Evolutionary conservation across 2,329 filamentous ascomycete genomes (phyloP).

Genomic region (Paraphaeosphaeria minitans): DNA sequence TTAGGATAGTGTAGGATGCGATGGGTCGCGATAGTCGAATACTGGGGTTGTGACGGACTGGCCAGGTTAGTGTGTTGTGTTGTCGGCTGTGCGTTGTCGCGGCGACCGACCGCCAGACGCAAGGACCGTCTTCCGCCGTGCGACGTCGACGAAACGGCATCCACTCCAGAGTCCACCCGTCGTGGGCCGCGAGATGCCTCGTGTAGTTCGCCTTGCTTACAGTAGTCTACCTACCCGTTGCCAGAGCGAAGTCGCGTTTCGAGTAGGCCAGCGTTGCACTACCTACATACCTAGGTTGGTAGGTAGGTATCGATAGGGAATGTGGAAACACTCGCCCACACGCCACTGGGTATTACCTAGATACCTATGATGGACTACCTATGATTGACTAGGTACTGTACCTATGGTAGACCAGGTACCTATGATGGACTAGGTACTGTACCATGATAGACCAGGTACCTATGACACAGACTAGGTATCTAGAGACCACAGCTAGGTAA

Average conservation of each 20-base stretch:
- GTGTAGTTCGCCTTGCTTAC: not conserved
- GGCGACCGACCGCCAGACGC: not conserved
- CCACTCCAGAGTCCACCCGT: too few species aligned
- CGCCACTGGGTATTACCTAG: too few species aligned
- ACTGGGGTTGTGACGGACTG: not conserved
- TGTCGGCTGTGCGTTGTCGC: not conserved
- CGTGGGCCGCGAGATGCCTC: not conserved
- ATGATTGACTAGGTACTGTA: too few species aligned
- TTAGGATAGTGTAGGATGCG: not conserved
- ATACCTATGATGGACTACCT: too few species aligned
- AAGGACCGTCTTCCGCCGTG: not conserved
- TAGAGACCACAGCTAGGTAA: not conserved
- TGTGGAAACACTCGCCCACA: not conserved
- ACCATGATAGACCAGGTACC: too few species aligned
- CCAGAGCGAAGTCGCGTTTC: not conserved
- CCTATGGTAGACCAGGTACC: too few species aligned
- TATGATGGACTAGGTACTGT: too few species aligned
- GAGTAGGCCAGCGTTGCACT: not conserved
- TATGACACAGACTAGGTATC: too few species aligned
- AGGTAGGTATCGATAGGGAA: not conserved
- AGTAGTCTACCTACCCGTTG: not conserved
- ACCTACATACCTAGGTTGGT: too few species aligned
- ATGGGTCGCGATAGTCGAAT: constrained; percentile 4
- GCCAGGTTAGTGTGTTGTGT: not conserved
- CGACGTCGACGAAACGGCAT: not conserved